These are phyloP conservation scores for Fusarium tanahbumbuense DNA, from an alignment of 2,329 filamentous ascomycete genomes.

Conservation along the genomic window DNA sequence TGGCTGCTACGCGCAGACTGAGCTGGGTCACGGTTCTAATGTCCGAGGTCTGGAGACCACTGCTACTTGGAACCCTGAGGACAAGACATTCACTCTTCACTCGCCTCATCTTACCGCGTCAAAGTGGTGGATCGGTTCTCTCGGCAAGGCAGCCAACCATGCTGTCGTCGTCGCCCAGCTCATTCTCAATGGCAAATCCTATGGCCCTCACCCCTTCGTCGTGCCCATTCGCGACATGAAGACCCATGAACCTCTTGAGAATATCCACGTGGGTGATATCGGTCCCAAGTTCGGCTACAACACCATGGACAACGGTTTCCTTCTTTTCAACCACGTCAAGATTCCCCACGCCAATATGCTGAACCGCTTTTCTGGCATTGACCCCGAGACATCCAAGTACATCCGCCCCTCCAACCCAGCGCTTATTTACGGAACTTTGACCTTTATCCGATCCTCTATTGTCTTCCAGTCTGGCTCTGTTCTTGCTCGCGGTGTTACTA, in stretches of 20 bases:
- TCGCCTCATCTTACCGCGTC: constrained; percentile 79
- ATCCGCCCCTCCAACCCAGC: constrained; percentile 73
- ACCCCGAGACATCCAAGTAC: constrained; percentile 76
- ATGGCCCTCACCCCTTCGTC: constrained; percentile 82
- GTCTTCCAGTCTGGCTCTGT: constrained; percentile 78
- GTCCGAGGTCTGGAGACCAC: constrained; percentile 78
- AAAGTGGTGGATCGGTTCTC: constrained; percentile 88
- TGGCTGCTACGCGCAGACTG: constrained; percentile 84
- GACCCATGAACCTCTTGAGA: constrained; percentile 75
- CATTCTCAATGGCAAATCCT: constrained; percentile 73
- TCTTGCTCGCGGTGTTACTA: constrained; percentile 80
- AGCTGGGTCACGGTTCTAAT: constrained; percentile 82
- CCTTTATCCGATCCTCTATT: constrained; percentile 79
- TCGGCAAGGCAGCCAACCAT: constrained; percentile 80
- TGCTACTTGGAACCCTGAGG: constrained; percentile 77
- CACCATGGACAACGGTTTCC: constrained; percentile 85
- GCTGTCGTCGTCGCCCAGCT: constrained; percentile 85
- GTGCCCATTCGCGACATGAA: constrained; percentile 78
- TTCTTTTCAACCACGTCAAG: constrained; percentile 79
- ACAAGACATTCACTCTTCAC: constrained; percentile 80
- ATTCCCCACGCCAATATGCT: constrained; percentile 81
- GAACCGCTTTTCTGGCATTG: constrained; percentile 75
- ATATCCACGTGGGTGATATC: constrained; percentile 81
- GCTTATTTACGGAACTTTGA: constrained; percentile 80
- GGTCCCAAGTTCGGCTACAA: constrained; percentile 84